Evolutionary conservation across 371 early-diverging fungal species (phyloP).

Genomic region (Choanephora cucurbitarum): DNA sequence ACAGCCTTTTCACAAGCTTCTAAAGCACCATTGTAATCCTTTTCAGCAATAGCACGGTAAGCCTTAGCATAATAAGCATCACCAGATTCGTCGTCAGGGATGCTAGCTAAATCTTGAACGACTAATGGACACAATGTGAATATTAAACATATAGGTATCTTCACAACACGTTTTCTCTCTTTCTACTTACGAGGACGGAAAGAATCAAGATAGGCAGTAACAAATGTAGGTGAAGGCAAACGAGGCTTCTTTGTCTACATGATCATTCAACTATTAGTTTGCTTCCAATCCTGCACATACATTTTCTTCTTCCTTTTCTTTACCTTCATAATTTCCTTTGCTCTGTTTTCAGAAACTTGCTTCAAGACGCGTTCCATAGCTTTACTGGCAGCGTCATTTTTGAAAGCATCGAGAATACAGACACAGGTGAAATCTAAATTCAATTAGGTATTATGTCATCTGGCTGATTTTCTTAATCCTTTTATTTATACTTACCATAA

Average conservation of each 20-base stretch:
- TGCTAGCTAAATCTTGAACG: conserved; percentile 32
- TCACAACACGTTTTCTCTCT: no score
- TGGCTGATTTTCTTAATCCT: background rate
- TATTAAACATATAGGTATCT: no score
- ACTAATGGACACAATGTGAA: conserved; percentile 10
- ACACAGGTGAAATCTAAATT: conserved; percentile 83
- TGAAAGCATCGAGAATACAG: conserved; percentile 93
- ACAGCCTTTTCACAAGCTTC: conserved; percentile 71
- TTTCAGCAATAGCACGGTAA: conserved; percentile 47
- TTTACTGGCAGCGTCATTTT: conserved; percentile 76
- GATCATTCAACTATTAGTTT: background rate
- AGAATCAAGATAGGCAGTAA: conserved; percentile 88
- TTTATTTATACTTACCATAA: conserved; percentile 52
- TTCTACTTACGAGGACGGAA: conserved; percentile 65
- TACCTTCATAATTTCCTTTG: conserved; percentile 76
- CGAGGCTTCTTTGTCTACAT: conserved; percentile 58
- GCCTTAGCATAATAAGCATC: conserved; percentile 55
- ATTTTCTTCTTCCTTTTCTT: background rate
- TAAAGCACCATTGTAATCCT: conserved; percentile 72
- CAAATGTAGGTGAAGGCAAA: conserved; percentile 90
- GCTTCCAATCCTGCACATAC: no score
- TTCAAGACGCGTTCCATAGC: conserved; percentile 91
- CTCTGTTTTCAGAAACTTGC: conserved; percentile 74
- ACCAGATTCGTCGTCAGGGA: conserved; percentile 40
- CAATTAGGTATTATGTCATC: conserved; percentile 1